Evolutionary conservation across 2,329 filamentous ascomycete species (phyloP).

Genomic region (Rhinocladiella mackenziei): DNA sequence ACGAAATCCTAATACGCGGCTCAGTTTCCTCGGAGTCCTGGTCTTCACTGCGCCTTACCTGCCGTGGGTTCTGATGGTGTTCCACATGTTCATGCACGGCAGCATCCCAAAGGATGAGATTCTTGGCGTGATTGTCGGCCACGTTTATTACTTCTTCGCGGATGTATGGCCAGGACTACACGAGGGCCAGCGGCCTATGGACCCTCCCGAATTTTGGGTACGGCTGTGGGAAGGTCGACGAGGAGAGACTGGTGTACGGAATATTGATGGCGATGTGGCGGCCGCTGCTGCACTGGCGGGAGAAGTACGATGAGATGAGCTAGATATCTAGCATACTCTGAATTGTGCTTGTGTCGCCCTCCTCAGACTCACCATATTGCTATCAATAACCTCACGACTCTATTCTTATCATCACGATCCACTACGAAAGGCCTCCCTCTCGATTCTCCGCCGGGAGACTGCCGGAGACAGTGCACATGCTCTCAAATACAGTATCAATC

Average conservation of each 20-base stretch:
- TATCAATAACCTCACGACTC: not conserved
- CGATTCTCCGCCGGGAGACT: not conserved
- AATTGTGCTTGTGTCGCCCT: not conserved
- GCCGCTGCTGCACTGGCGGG: conserved; percentile 46
- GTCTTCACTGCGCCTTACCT: conserved; percentile 93
- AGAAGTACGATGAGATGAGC: conserved; percentile 20
- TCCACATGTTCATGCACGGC: conserved; percentile 87
- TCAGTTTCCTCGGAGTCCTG: conserved; percentile 83
- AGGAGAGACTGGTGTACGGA: conserved; percentile 43
- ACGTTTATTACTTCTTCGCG: conserved; percentile 97
- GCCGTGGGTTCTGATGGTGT: conserved; percentile 91
- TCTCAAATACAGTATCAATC: too few relatives aligned
- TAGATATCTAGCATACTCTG: not conserved
- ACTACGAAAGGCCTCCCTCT: not conserved
- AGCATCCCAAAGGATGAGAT: conserved; percentile 92
- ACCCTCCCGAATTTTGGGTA: conserved; percentile 87
- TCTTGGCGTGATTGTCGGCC: conserved; percentile 88
- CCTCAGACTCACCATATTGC: not conserved
- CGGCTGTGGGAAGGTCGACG: conserved; percentile 64
- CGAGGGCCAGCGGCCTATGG: conserved; percentile 76
- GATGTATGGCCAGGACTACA: conserved; percentile 94
- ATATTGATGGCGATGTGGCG: conserved; percentile 61
- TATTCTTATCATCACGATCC: not conserved
- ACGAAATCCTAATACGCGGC: conserved; percentile 82
- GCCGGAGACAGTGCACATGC: too few relatives aligned